phyloP scores from a whole-genome alignment of 306 rosid species.

The Bauhinia variegata region DNA sequence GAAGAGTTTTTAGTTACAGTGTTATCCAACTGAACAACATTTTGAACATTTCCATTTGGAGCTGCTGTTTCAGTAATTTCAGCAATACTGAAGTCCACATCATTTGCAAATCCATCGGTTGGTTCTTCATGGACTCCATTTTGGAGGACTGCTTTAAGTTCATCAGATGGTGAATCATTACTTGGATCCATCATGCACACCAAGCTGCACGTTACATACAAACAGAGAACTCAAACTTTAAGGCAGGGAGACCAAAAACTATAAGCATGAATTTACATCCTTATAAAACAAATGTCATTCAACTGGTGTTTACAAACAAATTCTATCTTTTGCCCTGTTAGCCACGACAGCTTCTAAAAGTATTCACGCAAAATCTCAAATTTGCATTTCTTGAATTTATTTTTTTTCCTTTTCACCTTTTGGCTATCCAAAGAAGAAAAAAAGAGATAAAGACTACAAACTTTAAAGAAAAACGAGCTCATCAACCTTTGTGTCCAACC shows the following conservation, averaged over 20 bases:
- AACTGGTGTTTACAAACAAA: constrained; percentile 6
- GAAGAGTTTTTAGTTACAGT: constrained; percentile 44
- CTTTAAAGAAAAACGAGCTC: constrained; percentile 24
- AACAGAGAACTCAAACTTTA: not conserved
- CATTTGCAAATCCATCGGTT: constrained; percentile 42
- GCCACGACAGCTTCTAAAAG: not conserved
- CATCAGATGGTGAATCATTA: constrained; percentile 46
- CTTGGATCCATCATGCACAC: constrained; percentile 66
- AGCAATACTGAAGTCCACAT: constrained; percentile 32
- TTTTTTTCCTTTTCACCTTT: constrained; percentile 8
- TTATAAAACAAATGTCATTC: constrained; percentile 10
- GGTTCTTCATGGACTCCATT: constrained; percentile 59
- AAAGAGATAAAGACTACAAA: not conserved
- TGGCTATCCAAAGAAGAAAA: constrained; percentile 6
- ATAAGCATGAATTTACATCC: not conserved
- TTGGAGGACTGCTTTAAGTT: constrained; percentile 55
- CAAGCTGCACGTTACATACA: constrained; percentile 48
- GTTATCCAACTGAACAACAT: constrained; percentile 43
- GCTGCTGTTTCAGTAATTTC: constrained; percentile 35
- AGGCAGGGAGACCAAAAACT: not conserved
- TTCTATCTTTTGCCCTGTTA: not conserved
- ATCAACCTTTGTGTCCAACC: not conserved
- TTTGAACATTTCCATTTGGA: constrained; percentile 54
- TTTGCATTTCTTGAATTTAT: not conserved
- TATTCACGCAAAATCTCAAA: not conserved